Percentiles rank a stretch among this genome's conserved stretches.
Conservation (phyloP, 78 protist genomes). For the Ministeria vibrans region DNA sequence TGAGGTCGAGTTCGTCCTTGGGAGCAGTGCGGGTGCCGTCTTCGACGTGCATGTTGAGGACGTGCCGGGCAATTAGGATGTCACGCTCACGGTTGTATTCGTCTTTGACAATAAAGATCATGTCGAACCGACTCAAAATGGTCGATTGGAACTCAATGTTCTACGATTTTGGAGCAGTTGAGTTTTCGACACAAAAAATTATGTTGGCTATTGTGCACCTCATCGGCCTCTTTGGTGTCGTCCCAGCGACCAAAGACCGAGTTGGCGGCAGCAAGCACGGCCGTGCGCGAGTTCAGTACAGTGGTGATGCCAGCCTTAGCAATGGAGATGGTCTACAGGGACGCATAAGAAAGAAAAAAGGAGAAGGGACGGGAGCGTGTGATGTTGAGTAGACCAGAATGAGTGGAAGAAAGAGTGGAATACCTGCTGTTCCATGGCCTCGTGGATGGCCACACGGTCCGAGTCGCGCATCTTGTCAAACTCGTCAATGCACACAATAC, state of each 20-base stretch:
- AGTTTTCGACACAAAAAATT: neutral
- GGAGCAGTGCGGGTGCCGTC: neutral
- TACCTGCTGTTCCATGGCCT: no score
- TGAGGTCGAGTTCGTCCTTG: constrained; percentile 6
- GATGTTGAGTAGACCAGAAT: no score
- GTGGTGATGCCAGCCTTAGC: constrained; percentile 99
- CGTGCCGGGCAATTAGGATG: constrained; percentile 49
- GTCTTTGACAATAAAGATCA: constrained; percentile 94
- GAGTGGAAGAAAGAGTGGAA: no score
- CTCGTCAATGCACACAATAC: constrained; percentile 63
- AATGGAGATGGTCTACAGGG: constrained; percentile 94
- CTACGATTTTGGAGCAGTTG: neutral
- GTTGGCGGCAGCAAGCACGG: constrained; percentile 99
- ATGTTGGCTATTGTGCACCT: neutral
- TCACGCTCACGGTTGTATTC: constrained; percentile 64
- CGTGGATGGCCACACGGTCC: constrained; percentile 90
- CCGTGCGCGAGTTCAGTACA: constrained; percentile 92
- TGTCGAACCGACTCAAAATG: constrained; percentile 98
- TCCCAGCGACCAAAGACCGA: constrained; percentile 86
- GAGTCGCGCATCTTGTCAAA: constrained; percentile 37
- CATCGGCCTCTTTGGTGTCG: constrained; percentile 24
- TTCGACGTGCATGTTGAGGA: constrained; percentile 31
- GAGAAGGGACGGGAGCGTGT: neutral
- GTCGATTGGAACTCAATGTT: constrained; percentile 90
- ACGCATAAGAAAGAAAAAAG: neutral